Conservation (phyloP, 2,329 filamentous ascomycete species). For the Fusarium ramigenum region DNA sequence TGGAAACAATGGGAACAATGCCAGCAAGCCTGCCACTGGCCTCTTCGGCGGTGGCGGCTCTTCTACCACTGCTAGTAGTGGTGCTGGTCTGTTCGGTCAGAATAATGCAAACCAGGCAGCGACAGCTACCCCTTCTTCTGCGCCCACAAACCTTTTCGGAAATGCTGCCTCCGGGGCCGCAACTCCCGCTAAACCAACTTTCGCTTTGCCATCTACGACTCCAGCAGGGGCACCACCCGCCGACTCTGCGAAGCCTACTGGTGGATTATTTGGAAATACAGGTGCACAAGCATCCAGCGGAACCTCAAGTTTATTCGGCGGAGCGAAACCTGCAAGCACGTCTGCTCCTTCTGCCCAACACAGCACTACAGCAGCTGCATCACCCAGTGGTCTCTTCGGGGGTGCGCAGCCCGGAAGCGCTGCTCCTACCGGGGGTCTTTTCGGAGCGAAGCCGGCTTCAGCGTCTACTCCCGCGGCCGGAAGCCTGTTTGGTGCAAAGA, state of each 20-base stretch:
- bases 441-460: slow-evolving; percentile 45
- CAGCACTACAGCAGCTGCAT: slow-evolving; percentile 27
- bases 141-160: slow-evolving; percentile 47
- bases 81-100: slow-evolving; percentile 41
- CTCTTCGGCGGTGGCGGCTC: slow-evolving; percentile 45
- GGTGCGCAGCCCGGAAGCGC: slow-evolving; percentile 45
- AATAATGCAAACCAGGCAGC: slow-evolving; percentile 36
- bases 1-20: slow-evolving; percentile 35
- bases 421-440: slow-evolving; percentile 46
- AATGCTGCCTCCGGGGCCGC: slow-evolving; percentile 43
- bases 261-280: slow-evolving; percentile 39
- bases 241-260: slow-evolving; percentile 45
- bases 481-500: slow-evolving; percentile 36
- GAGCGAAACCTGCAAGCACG: slow-evolving; percentile 42
- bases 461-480: slow-evolving; percentile 40
- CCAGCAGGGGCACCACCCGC: slow-evolving; percentile 64
- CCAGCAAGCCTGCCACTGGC: slow-evolving; percentile 33
- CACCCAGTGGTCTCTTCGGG: slow-evolving; percentile 48
- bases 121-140: slow-evolving; percentile 38
- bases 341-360: slow-evolving; percentile 28
- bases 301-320: slow-evolving; percentile 44
- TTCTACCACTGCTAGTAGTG: slow-evolving; percentile 31
- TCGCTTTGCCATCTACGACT: slow-evolving; percentile 62
- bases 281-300: slow-evolving; percentile 34
- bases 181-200: slow-evolving; percentile 57